A percentile compares a stretch with the other conserved stretches of the same genome.
phyloP scores from a whole-genome alignment of 2,329 filamentous ascomycete genomes.

The Rhexocercosporidium sp. region DNA sequence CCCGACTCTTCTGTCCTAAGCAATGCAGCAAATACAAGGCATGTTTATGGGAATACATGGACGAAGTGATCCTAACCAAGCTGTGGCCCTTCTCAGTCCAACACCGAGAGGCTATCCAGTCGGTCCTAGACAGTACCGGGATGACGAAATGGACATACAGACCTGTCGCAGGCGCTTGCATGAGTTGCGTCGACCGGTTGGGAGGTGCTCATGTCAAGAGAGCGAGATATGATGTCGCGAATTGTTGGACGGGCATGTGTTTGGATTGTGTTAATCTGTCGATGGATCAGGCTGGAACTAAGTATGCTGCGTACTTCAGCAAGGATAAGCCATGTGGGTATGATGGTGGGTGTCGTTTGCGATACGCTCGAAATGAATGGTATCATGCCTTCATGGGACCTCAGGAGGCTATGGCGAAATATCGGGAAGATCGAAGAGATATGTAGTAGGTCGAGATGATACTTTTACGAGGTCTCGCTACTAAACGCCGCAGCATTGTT shows the following conservation, averaged over 20 bases:
- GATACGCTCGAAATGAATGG: not conserved
- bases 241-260: not conserved
- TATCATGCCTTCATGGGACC: constrained; percentile 3
- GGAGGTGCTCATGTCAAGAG: not conserved
- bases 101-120: not conserved
- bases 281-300: not conserved
- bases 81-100: not conserved
- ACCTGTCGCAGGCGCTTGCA: not conserved
- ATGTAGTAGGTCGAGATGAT: too few species aligned
- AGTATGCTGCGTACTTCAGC: not conserved
- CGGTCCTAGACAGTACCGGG: not conserved
- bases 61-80: not conserved
- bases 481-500: too few species aligned
- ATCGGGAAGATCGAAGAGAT: not conserved
- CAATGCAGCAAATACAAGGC: not conserved
- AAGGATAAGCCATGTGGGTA: not conserved
- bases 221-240: not conserved
- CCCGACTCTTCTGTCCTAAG: not conserved
- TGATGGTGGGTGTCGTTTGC: not conserved
- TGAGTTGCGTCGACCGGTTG: not conserved
- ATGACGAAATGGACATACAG: not conserved
- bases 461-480: too few species aligned
- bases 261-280: not conserved
- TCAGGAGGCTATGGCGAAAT: not conserved
- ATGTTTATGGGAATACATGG: not conserved